These are phyloP conservation scores for Grifola frondosa DNA, from an alignment of 1,284 basidiomycete species.

Conservation along the genomic window DNA sequence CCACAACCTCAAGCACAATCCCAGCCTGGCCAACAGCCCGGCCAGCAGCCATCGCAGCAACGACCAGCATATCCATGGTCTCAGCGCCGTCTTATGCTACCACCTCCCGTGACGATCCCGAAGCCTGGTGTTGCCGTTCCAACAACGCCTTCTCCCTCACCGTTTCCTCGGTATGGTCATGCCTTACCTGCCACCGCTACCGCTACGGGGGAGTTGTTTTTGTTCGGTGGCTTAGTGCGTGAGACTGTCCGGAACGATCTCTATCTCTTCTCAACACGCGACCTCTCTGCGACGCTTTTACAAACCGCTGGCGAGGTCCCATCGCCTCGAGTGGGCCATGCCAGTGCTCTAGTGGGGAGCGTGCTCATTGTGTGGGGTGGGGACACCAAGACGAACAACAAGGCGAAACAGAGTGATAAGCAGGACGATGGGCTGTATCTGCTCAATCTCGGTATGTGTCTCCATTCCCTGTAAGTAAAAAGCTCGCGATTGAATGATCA, in stretches of 20 bases:
- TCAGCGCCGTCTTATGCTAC: conserved; percentile 63
- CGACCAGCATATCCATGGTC: conserved; percentile 81
- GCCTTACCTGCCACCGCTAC: conserved; percentile 88
- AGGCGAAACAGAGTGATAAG: conserved; percentile 69
- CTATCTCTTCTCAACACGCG: conserved; percentile 84
- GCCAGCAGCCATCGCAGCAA: conserved; percentile 39
- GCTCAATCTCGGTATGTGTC: conserved; percentile 83
- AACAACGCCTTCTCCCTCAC: conserved; percentile 69
- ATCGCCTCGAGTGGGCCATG: conserved; percentile 91
- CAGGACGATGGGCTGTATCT: conserved; percentile 95
- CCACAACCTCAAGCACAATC: conserved; percentile 28
- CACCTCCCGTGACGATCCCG: conserved; percentile 60
- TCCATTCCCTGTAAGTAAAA: conserved; percentile 1
- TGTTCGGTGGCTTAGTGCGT: conserved; percentile 95
- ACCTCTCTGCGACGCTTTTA: conserved; percentile 75
- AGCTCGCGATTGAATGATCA: conserved; percentile 1
- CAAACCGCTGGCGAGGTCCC: conserved; percentile 92
- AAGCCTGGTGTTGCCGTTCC: conserved; percentile 61
- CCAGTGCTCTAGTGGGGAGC: conserved; percentile 92
- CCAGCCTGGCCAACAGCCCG: conserved; percentile 26
- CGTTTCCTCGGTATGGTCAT: conserved; percentile 97
- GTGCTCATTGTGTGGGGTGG: conserved; percentile 99
- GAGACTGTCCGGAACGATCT: conserved; percentile 94
- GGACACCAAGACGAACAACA: conserved; percentile 81
- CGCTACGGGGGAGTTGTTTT: conserved; percentile 85